Base-by-base conservation (phyloP, 2,329 filamentous ascomycete species). In the Penicillium hesseltinei region DNA sequence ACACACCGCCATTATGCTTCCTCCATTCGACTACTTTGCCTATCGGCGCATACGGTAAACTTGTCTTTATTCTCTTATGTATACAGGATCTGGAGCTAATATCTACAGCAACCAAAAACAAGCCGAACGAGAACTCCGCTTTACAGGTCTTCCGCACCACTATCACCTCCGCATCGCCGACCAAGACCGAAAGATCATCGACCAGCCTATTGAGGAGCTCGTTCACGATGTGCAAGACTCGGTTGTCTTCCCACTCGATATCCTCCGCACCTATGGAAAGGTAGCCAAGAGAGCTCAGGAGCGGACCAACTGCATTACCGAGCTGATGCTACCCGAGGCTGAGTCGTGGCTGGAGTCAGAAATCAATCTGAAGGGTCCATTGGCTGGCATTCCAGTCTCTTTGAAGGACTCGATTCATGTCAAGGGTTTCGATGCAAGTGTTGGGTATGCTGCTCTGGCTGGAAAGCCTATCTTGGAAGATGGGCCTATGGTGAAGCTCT, bases 241-340 rank as follows among this genome's bases (percentile, higher is more conserved):
- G 44, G 76, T 80, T 52, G 79, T 86, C 48, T 81, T 83, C 13
- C 87, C 92, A 0, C 72, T 88, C 25, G 86, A 91, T 60, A 84
- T 97, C 46, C 84, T 97, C n/a, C 85, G 81, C 58, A 86, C 91
- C 11, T 97, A 97, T 72, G 89, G 89, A 68, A 96, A 95, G 74
- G 87, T 93, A 21, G 89, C 92, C 0, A 72, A 96, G 51, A 88
- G 87, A 69, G 92, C 91, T 1, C 93, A 97, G 36, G 82, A 88
- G 61, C 88, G 88, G 75, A 96, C 92, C 2, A 97, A 97, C 73
- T 95, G 91, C 69, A 77, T 95, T 13, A 97, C 93, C 0, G 92
- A 97, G 75, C 80, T 97, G 55, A 84, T 97, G 78, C 82, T 97
- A 38, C 81, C 84, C 0, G 87, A 88, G 54, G 91, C 91, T 0